Evolutionary conservation across 2,329 filamentous ascomycete species (phyloP), one percentile per base, ranked within the genome.

Genomic region (Teratosphaeriaceae sp.): DNA sequence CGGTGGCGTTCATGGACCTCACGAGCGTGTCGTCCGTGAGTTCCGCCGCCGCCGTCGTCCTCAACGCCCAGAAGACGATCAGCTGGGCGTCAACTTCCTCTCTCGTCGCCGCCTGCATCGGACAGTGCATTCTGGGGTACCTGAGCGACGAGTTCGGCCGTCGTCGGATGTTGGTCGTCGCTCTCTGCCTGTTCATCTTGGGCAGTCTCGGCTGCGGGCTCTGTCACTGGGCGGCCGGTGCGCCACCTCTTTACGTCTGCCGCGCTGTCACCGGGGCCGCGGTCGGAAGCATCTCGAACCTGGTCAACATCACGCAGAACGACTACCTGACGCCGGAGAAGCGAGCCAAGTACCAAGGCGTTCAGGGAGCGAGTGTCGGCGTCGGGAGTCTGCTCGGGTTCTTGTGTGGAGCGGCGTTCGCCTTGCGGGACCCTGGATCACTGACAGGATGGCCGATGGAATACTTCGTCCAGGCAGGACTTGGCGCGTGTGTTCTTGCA

Each of bases 251-350:
- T 18, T 37, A 45, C 42, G n/a, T 48, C 12, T 20, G 45, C 15
- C 44, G 49, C 7, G 52, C 43, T 2, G 30, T 47, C 21, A 50
- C 45, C 18, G 54, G 54, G 5, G 40, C 52, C 7, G 49, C 49
- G 2, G 46, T 44, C 1, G 54, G 54, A 7, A 48, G 46, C 19
- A 48, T 56, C 35, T 48, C 46, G 1, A 55, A 50, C 16, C 42
- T 57, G 16, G 48, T 55, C 41, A 55, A 55, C 42, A 52, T 55
- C 16, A 44, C 52, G 1, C 49, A 52, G 30, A 55, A 47, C 35
- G 54, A 57, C 35, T 48, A 51, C 23, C 37, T 49, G 9, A 46
- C 51, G 1, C 30, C 38, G 24, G 36, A 43, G 29, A 43, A 47
- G 12, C n/a, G 54, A 20, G 34, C 43, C 15, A 41, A 44, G 23